phyloP scores from a whole-genome alignment of 352 stramenopile species.

The Elongisporangium senticosum region DNA sequence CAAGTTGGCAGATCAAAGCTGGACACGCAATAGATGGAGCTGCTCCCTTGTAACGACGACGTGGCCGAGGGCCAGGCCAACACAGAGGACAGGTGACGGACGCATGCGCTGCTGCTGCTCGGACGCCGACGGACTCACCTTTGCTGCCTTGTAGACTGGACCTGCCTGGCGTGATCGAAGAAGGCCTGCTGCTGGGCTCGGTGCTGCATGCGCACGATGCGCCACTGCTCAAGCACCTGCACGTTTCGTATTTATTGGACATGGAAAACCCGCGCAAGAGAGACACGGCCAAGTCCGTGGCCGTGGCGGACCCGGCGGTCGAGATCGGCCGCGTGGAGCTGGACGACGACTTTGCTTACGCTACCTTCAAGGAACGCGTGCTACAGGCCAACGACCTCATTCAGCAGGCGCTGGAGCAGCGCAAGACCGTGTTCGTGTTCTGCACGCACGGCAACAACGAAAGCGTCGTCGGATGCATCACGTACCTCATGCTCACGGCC shows the following conservation, averaged over 20 bases:
- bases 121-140: not conserved
- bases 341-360: conserved; percentile 60
- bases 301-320: conserved; percentile 18
- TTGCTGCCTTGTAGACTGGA: conserved; percentile 27
- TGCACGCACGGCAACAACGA: conserved; percentile 74
- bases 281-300: conserved; percentile 9
- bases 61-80: conserved; percentile 4
- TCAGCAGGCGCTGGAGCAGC: conserved; percentile 21
- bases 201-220: conserved; percentile 51
- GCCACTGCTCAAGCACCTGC: conserved; percentile 48
- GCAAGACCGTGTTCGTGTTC: conserved; percentile 60
- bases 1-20: not conserved
- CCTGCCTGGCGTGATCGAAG: conserved; percentile 50
- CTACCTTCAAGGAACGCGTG: conserved; percentile 43
- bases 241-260: conserved; percentile 45
- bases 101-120: not conserved
- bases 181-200: conserved; percentile 52
- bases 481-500: conserved; percentile 53
- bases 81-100: conserved; percentile 15
- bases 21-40: not conserved
- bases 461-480: conserved; percentile 59
- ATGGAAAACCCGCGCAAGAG: conserved; percentile 64
- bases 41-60: not conserved
- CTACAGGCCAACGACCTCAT: conserved; percentile 43
- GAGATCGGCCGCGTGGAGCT: conserved; percentile 41